phyloP scores from a whole-genome alignment of 2,329 filamentous ascomycete species.

The Neurospora sp. region DNA sequence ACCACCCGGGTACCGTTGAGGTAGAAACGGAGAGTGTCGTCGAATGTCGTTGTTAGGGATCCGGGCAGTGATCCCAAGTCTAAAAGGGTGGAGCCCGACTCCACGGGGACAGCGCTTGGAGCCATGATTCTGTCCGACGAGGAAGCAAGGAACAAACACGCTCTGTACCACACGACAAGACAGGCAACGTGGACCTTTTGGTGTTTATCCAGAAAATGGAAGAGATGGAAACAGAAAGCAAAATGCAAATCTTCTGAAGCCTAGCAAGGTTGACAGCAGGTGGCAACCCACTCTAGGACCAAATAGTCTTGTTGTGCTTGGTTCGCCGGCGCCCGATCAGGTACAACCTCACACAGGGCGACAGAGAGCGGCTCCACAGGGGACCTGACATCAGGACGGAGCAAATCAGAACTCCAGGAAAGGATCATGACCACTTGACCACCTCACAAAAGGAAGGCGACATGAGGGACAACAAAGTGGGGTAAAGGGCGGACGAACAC shows the following conservation, averaged over 20 bases:
- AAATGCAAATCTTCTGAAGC: neutral
- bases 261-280: neutral
- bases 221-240: neutral
- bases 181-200: neutral
- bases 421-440: neutral
- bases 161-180: too few relatives aligned
- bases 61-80: conserved; percentile 15
- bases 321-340: neutral
- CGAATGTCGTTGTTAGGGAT: conserved; percentile 64
- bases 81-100: conserved; percentile 21
- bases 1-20: conserved; percentile 87
- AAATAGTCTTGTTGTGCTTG: neutral
- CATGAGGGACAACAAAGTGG: neutral
- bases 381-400: neutral
- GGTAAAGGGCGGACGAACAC: neutral
- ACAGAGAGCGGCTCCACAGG: neutral
- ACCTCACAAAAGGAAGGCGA: neutral
- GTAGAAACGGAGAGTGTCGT: conserved; percentile 86
- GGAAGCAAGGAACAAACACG: neutral
- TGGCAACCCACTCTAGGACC: neutral
- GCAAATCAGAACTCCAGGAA: neutral
- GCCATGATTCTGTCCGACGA: conserved; percentile 34
- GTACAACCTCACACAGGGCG: neutral
- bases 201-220: neutral
- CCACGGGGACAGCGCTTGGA: conserved; percentile 44